Conservation (phyloP, 768 basidiomycete genomes). For the Calocybe gangraenosa region DNA sequence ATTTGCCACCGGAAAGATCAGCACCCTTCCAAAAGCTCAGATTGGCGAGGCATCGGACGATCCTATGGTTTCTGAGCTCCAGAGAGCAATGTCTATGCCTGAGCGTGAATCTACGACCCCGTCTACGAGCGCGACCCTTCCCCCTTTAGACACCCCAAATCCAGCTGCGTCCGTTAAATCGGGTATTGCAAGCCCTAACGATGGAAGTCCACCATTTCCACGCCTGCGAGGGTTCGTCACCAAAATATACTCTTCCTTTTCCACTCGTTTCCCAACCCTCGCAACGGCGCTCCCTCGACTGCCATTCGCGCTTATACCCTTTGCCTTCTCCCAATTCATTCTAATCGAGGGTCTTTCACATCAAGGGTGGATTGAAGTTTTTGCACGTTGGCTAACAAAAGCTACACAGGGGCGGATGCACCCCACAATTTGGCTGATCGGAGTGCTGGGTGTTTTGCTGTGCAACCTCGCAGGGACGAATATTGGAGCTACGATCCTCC, state of each 20-base stretch:
- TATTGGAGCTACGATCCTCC: constrained; percentile 51
- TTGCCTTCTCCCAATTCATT: constrained; percentile 94
- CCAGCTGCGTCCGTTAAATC: constrained; percentile 5
- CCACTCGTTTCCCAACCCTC: constrained; percentile 65
- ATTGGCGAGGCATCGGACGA: constrained; percentile 18
- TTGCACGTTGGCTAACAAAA: constrained; percentile 38
- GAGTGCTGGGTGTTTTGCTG: constrained; percentile 20
- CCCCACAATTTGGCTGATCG: constrained; percentile 20
- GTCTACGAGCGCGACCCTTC: constrained; percentile 12
- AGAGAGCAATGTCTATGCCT: constrained; percentile 24
- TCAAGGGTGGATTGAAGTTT: constrained; percentile 92
- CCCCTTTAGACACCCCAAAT: constrained; percentile 6
- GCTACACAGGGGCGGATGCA: constrained; percentile 18
- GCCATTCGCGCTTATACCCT: constrained; percentile 82
- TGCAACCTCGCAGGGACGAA: constrained; percentile 23
- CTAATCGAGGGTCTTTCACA: constrained; percentile 81
- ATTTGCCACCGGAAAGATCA: constrained; percentile 14
- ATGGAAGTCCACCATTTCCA: constrained; percentile 14
- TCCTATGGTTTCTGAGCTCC: constrained; percentile 22
- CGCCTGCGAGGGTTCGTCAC: constrained; percentile 16
- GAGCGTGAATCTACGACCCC: constrained; percentile 15
- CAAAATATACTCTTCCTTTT: constrained; percentile 15
- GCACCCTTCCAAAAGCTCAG: not conserved
- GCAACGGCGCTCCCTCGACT: constrained; percentile 61
- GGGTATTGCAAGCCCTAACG: not conserved